Percentiles rank a stretch among this genome's conserved stretches.
Evolutionary conservation across 2,329 filamentous ascomycete species (phyloP).

Genomic region (Proliferodiscus dingleyae): DNA sequence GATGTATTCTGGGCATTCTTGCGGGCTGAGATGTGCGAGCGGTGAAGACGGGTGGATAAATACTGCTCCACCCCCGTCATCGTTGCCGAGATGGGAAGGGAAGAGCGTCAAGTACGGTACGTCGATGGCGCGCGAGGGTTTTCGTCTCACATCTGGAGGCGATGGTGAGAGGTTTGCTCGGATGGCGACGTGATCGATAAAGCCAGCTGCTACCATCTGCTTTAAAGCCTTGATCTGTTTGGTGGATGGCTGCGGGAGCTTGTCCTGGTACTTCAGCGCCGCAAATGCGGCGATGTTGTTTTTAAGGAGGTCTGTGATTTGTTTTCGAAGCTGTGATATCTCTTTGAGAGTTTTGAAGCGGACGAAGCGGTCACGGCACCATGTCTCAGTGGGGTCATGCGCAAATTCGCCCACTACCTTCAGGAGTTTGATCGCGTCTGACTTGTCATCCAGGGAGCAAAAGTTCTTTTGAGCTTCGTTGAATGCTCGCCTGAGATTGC

Average conservation of each 20-base stretch:
- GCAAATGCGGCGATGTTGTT: slow-evolving; percentile 65
- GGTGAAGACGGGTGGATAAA: slow-evolving; percentile 85
- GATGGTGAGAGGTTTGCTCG: slow-evolving; percentile 79
- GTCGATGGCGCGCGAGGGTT: slow-evolving; percentile 81
- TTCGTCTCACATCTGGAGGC: slow-evolving; percentile 61
- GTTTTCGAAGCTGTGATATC: slow-evolving; percentile 73
- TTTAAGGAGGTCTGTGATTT: slow-evolving; percentile 76
- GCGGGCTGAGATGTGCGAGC: slow-evolving; percentile 62
- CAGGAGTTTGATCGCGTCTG: slow-evolving; percentile 85
- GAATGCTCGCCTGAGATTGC: slow-evolving; percentile 55
- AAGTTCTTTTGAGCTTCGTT: slow-evolving; percentile 75
- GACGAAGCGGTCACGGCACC: slow-evolving; percentile 81
- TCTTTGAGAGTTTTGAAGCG: slow-evolving; percentile 84
- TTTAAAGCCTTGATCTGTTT: slow-evolving; percentile 76
- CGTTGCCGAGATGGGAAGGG: slow-evolving; percentile 50
- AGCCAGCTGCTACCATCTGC: slow-evolving; percentile 86
- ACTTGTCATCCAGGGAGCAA: slow-evolving; percentile 72
- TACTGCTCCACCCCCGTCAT: slow-evolving; percentile 59
- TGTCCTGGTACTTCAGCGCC: slow-evolving; percentile 51
- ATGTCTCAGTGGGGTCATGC: slow-evolving; percentile 64
- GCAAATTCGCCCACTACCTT: slow-evolving; percentile 85
- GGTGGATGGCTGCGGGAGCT: slow-evolving; percentile 53
- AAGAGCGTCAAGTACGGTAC: slow-evolving; percentile 87
- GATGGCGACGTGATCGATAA: slow-evolving; percentile 91
- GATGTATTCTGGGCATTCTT: slow-evolving; percentile 80